Percentiles rank a stretch among this genome's conserved stretches.
Conservation (phyloP, 2,329 filamentous ascomycete genomes). For the Xylaria polymorpha region DNA sequence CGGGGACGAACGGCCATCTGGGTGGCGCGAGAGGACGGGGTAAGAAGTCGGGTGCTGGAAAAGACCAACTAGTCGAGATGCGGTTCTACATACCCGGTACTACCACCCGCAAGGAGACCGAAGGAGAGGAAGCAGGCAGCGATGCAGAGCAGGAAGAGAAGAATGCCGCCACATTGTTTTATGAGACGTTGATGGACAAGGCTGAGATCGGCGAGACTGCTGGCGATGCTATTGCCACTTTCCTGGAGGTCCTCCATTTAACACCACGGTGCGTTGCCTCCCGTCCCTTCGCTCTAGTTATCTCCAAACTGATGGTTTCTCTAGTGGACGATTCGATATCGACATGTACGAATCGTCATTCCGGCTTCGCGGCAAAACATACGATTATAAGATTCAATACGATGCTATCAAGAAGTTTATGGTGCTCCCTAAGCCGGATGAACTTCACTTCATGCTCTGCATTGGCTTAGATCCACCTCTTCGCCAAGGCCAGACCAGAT, state of each 20-base stretch:
- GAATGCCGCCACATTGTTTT: slow-evolving; percentile 96
- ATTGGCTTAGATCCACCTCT: slow-evolving; percentile 94
- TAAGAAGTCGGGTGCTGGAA: slow-evolving; percentile 88
- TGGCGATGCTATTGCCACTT: slow-evolving; percentile 97
- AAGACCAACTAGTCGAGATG: slow-evolving; percentile 97
- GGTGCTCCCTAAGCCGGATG: slow-evolving; percentile 97
- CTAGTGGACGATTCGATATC: slow-evolving; percentile 97
- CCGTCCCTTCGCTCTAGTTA: background rate
- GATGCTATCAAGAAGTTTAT: slow-evolving; percentile 99
- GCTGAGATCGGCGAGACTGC: slow-evolving; percentile 98
- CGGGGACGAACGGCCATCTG: slow-evolving; percentile 77
- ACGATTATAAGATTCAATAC: slow-evolving; percentile 99
- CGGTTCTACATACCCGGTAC: slow-evolving; percentile 97
- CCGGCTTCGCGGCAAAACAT: slow-evolving; percentile 96
- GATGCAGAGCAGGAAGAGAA: slow-evolving; percentile 82
- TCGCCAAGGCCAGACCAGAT: slow-evolving; percentile 95
- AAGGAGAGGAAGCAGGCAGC: slow-evolving; percentile 78
- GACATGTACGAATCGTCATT: slow-evolving; percentile 99
- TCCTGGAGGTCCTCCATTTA: slow-evolving; percentile 95
- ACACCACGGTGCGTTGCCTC: slow-evolving; percentile 77
- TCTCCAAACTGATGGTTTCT: slow-evolving; percentile 29
- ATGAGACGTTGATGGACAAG: slow-evolving; percentile 97
- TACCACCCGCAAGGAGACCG: slow-evolving; percentile 79
- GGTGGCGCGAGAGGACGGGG: slow-evolving; percentile 81
- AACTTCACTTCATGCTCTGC: slow-evolving; percentile 93